Evolutionary conservation across 768 basidiomycete species (phyloP).

Genomic region (Roridomyces roridus): DNA sequence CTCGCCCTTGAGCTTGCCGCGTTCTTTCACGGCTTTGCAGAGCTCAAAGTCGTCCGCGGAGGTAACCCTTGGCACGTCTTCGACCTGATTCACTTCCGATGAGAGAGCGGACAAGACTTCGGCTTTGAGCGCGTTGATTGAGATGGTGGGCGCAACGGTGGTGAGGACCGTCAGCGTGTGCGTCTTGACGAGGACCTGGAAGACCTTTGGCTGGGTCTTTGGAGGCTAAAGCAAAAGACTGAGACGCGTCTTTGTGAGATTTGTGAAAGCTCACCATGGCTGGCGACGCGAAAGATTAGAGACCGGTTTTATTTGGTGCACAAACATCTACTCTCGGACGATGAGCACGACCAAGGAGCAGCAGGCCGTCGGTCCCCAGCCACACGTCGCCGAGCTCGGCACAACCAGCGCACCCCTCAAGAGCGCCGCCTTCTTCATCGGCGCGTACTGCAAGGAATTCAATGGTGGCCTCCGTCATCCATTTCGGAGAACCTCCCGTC

Average conservation of each 20-base stretch:
- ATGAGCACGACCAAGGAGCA: constrained; percentile 15
- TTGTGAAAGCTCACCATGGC: not conserved
- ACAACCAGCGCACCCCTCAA: constrained; percentile 92
- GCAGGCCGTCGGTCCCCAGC: constrained; percentile 8
- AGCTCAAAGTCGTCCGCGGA: constrained; percentile 66
- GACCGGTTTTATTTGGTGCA: not conserved
- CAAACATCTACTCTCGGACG: not conserved
- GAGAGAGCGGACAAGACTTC: constrained; percentile 68
- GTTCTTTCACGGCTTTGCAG: constrained; percentile 58
- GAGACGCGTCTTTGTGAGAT: not conserved
- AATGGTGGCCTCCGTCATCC: constrained; percentile 67
- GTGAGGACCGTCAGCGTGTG: constrained; percentile 74
- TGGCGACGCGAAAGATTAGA: too few relatives aligned
- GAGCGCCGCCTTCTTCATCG: constrained; percentile 96
- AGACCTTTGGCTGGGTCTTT: constrained; percentile 62
- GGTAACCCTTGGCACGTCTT: constrained; percentile 36
- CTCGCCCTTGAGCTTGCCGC: constrained; percentile 53
- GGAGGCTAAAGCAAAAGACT: constrained; percentile 47
- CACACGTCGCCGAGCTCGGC: constrained; percentile 83
- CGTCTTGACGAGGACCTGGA: constrained; percentile 74
- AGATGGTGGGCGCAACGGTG: constrained; percentile 58
- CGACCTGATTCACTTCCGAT: constrained; percentile 38
- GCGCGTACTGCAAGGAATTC: constrained; percentile 93
- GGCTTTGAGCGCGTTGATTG: constrained; percentile 63
- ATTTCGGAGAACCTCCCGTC: constrained; percentile 28